phyloP scores from a whole-genome alignment of 768 basidiomycete species.

The Butyriboletus loyo region DNA sequence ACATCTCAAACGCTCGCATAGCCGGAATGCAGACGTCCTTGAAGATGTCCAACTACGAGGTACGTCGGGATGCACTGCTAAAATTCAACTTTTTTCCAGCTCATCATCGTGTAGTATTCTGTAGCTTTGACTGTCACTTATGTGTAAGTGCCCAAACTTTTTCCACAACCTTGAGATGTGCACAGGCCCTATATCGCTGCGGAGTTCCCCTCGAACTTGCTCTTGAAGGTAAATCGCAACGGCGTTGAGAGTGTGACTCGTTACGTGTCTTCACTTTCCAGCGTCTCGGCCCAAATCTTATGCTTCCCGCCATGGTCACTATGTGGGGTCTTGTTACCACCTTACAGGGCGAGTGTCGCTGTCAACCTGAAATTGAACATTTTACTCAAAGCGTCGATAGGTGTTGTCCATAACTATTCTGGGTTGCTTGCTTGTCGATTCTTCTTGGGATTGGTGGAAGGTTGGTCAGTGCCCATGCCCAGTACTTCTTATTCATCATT shows the following conservation, averaged over 20 bases:
- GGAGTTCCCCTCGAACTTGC: conserved; percentile 59
- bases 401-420: conserved; percentile 45
- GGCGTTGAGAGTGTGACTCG: neutral
- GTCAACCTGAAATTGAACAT: neutral
- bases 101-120: conserved; percentile 31
- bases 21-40: conserved; percentile 59
- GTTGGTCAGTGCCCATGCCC: conserved; percentile 20
- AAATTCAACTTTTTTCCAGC: neutral
- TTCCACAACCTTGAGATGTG: neutral
- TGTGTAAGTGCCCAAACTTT: conserved; percentile 11
- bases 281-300: conserved; percentile 50
- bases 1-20: conserved; percentile 58
- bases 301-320: conserved; percentile 59
- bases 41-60: conserved; percentile 23
- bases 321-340: conserved; percentile 68
- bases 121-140: conserved; percentile 30
- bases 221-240: conserved; percentile 41
- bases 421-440: conserved; percentile 51
- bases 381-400: conserved; percentile 20
- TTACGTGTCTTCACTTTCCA: conserved; percentile 12
- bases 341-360: conserved; percentile 47
- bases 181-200: conserved; percentile 50
- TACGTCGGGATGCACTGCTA: neutral
- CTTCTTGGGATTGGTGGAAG: conserved; percentile 57
- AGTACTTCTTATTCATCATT: neutral